Conservation (phyloP, 2,329 filamentous ascomycete species). For the Dothistroma septosporum region DNA sequence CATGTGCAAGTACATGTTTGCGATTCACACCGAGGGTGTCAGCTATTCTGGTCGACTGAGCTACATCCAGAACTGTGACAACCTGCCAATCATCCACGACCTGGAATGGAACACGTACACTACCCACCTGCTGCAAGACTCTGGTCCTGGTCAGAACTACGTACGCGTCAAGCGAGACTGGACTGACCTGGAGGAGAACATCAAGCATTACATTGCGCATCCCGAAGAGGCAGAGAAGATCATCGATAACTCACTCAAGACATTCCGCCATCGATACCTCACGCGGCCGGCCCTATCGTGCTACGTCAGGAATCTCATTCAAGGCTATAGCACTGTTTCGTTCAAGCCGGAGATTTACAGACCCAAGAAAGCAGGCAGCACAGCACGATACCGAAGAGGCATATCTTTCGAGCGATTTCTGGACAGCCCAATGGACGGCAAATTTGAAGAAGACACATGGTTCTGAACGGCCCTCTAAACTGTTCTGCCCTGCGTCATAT, state of each 20-base stretch:
- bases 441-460: neutral
- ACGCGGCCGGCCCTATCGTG: slow-evolving; percentile 32
- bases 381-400: neutral
- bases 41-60: slow-evolving; percentile 31
- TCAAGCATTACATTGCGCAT: slow-evolving; percentile 24
- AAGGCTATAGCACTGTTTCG: slow-evolving; percentile 25
- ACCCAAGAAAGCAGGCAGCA: slow-evolving; percentile 3
- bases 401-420: neutral
- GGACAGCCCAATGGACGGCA: neutral
- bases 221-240: slow-evolving; percentile 25
- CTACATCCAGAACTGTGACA: slow-evolving; percentile 31
- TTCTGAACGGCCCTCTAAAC: neutral
- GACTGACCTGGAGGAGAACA: slow-evolving; percentile 27
- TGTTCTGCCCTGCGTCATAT: neutral
- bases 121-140: slow-evolving; percentile 25
- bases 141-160: slow-evolving; percentile 30
- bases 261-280: slow-evolving; percentile 28
- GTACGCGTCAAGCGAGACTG: slow-evolving; percentile 26
- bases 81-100: slow-evolving; percentile 27
- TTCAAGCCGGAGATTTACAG: slow-evolving; percentile 24
- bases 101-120: slow-evolving; percentile 26
- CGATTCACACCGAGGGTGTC: slow-evolving; percentile 31
- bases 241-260: slow-evolving; percentile 25
- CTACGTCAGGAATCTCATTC: slow-evolving; percentile 30
- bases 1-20: slow-evolving; percentile 27